Base-by-base conservation (phyloP, 768 basidiomycete genomes). In the Tulasnella sp. region DNA sequence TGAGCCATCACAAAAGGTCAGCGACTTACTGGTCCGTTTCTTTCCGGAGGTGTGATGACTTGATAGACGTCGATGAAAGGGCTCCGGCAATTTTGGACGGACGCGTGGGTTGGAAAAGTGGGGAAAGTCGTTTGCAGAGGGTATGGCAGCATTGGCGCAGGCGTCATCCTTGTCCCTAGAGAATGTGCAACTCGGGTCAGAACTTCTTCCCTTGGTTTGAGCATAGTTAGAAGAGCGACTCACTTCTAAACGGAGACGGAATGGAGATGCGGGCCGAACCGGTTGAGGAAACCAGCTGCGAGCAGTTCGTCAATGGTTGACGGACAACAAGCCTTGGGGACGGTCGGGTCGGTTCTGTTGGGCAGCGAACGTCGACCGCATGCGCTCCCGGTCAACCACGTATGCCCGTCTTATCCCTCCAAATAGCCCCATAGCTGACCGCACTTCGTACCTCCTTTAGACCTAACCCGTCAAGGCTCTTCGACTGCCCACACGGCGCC, bases 241-340 rank as follows among this genome's bases (percentile, higher is more conserved):
- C n/a, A n/a, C 7, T 71, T 35, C 26, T 74, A 73, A n/a, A 77
- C 73, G 15, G 55, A 13, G 55, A 79, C 73, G 29, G 35, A 57
- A 29, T 35, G 23, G 16, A 74, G 79, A 35, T 80, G 77, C 74
- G 80, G 77, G 39, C 81, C 74, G 71, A 83, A 84, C 23, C 79
- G 71, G 3, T 75, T 79, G 37, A 85, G 79, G 79, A 83, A 84
- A 11, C 83, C 82, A 29, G 83, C 81, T 35, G 80, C 78, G 51
- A 85, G 61, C 15, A 85, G 80, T 74, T 84, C 83, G 16, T 79
- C 80, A 69, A 85, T 70, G 61, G 74, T 83, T 82, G 77, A 84
- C 82, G 84, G 80, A 80, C 85, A 85, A 78, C 85, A 23, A 84
- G 80, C 32, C n/a, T n/a, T 82, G 82, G 3, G 85, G 85, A 18